Evolutionary conservation across 2,329 filamentous ascomycete species (phyloP).

Genomic region (Colletotrichum tabaci): DNA sequence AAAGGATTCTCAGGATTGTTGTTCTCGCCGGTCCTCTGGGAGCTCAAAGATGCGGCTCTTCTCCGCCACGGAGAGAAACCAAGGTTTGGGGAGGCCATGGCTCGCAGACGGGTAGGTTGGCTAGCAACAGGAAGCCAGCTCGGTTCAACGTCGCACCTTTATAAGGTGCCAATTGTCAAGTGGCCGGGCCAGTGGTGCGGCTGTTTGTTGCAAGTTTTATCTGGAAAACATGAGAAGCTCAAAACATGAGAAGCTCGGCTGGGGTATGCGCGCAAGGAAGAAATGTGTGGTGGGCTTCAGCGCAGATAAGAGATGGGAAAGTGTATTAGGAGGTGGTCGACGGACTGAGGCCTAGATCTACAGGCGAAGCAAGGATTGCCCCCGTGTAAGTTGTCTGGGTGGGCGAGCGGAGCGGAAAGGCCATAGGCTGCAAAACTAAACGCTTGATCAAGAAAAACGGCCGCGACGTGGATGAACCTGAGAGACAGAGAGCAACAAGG

Average conservation of each 20-base stretch:
- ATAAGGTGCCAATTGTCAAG: constrained; percentile 24
- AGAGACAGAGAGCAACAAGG: neutral
- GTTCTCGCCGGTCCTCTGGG: constrained; percentile 42
- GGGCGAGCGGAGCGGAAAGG: constrained; percentile 17
- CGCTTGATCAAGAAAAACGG: constrained; percentile 18
- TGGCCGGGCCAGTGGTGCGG: constrained; percentile 31
- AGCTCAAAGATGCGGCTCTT: constrained; percentile 47
- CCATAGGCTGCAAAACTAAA: constrained; percentile 25
- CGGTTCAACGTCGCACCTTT: constrained; percentile 28
- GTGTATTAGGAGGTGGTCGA: constrained; percentile 29
- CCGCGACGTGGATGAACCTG: constrained; percentile 2
- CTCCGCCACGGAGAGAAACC: constrained; percentile 66
- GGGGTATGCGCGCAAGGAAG: constrained; percentile 14
- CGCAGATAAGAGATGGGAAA: constrained; percentile 37
- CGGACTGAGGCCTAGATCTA: constrained; percentile 37
- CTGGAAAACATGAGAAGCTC: constrained; percentile 35
- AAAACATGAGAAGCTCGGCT: constrained; percentile 35
- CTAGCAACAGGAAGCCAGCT: constrained; percentile 13
- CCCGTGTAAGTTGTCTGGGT: constrained; percentile 33
- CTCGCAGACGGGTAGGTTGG: constrained; percentile 1
- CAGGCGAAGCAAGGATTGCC: constrained; percentile 34
- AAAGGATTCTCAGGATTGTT: constrained; percentile 46
- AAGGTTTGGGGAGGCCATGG: constrained; percentile 64
- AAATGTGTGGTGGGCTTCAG: constrained; percentile 28
- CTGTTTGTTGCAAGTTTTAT: constrained; percentile 25